A percentile compares a stretch with the other conserved stretches of the same genome.
Conservation (phyloP, 768 basidiomycete genomes). For the Lentinula aciculospora region DNA sequence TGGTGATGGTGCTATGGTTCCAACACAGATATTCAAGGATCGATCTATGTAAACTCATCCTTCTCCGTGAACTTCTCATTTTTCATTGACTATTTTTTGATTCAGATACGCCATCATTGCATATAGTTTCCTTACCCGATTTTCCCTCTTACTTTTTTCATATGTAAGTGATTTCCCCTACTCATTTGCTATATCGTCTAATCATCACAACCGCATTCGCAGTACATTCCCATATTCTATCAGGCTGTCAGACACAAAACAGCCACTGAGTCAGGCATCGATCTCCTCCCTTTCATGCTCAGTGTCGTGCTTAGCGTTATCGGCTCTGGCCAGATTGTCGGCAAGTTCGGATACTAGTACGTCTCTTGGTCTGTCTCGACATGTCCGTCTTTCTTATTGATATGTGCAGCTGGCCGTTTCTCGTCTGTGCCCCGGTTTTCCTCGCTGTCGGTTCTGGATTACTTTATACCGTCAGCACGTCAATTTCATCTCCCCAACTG, state of each 20-base stretch:
- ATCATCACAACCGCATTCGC: neutral
- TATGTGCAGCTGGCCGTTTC: conserved; percentile 6
- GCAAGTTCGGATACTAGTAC: conserved; percentile 8
- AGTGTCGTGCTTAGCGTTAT: conserved; percentile 10
- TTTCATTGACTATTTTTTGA: neutral
- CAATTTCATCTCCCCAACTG: conserved; percentile 1
- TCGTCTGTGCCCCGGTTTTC: conserved; percentile 4
- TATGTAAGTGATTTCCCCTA: neutral
- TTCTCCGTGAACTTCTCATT: no score
- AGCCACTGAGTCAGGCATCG: conserved; percentile 13
- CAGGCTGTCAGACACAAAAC: conserved; percentile 10
- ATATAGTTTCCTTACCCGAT: conserved; percentile 8
- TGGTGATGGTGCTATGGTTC: conserved; percentile 13
- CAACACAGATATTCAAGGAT: conserved; percentile 12
- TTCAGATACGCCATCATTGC: conserved; percentile 4
- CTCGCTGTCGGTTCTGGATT: conserved; percentile 10
- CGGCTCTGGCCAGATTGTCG: conserved; percentile 6
- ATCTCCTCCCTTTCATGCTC: conserved; percentile 14
- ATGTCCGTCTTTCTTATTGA: neutral
- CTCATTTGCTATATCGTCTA: neutral
- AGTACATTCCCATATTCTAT: conserved; percentile 14
- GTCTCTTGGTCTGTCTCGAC: neutral
- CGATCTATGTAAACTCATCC: neutral
- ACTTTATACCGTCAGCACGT: conserved; percentile 5
- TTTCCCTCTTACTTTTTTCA: conserved; percentile 11